Conservation (phyloP, 257 asterid genomes). For the Jacaranda copaia region DNA sequence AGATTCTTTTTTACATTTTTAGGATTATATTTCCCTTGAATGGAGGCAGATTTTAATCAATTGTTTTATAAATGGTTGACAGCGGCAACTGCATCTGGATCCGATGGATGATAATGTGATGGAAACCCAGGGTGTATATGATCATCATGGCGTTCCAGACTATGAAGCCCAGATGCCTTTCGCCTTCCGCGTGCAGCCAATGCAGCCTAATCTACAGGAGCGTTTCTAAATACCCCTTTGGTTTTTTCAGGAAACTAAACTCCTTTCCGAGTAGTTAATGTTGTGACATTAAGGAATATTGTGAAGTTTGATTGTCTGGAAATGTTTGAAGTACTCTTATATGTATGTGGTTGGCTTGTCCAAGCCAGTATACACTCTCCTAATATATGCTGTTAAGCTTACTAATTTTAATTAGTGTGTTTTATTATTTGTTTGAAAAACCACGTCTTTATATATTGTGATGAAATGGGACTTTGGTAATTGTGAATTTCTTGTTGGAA, state of each 20-base stretch:
- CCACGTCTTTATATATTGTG: neutral
- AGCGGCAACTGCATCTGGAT: conserved; percentile 72
- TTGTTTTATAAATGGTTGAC: conserved; percentile 4
- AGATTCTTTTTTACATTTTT: no score
- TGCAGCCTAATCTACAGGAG: conserved; percentile 83
- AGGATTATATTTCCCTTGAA: no score
- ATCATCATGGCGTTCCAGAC: conserved; percentile 56
- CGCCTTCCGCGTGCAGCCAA: conserved; percentile 74
- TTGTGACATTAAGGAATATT: conserved; percentile 10
- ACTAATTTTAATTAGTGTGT: conserved; percentile 23
- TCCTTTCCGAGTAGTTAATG: conserved; percentile 1
- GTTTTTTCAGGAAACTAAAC: conserved; percentile 19
- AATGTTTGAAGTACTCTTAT: conserved; percentile 10
- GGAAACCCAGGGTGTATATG: conserved; percentile 57
- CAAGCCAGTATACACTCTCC: neutral
- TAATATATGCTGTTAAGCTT: neutral
- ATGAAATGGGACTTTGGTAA: neutral
- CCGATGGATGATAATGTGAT: conserved; percentile 64
- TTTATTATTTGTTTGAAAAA: conserved; percentile 7
- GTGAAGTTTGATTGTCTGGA: neutral
- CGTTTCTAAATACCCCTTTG: conserved; percentile 45
- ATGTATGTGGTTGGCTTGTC: conserved; percentile 22
- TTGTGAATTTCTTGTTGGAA: neutral
- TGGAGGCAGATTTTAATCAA: neutral
- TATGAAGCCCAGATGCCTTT: conserved; percentile 67